Percentiles rank a stretch among this genome's conserved stretches.
Conservation (phyloP, 2,329 filamentous ascomycete genomes). For the Aspergillus luchuensis region DNA sequence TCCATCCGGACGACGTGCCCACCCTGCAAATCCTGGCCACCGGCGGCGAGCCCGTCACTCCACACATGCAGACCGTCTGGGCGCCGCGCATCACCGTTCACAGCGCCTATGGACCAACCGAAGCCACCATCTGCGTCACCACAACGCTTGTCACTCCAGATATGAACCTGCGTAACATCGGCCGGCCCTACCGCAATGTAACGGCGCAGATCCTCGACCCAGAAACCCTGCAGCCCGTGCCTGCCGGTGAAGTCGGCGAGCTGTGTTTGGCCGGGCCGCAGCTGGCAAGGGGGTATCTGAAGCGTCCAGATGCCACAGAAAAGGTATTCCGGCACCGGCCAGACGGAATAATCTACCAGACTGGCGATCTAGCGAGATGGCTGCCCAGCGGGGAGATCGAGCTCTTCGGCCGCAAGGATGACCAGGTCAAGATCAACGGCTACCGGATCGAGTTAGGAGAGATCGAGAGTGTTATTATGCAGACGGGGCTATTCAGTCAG, state of each 20-base stretch:
- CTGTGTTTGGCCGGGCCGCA: slow-evolving; percentile 19
- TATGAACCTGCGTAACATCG: slow-evolving; percentile 14
- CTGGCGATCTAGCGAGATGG: slow-evolving; percentile 25
- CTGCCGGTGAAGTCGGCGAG: slow-evolving; percentile 20
- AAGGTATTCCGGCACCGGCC: slow-evolving; percentile 9
- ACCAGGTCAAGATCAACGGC: slow-evolving; percentile 64
- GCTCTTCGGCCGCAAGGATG: slow-evolving; percentile 58
- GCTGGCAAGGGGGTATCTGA: slow-evolving; percentile 21
- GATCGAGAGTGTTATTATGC: slow-evolving; percentile 20
- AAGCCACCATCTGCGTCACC: slow-evolving; percentile 19
- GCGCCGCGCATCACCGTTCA: slow-evolving; percentile 9
- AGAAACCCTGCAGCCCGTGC: slow-evolving; percentile 12
- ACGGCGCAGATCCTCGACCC: slow-evolving; percentile 17
- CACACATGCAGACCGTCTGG: slow-evolving; percentile 14
- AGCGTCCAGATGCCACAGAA: slow-evolving; percentile 18
- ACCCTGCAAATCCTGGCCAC: neutral
- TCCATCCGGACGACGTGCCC: slow-evolving; percentile 2
- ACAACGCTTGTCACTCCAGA: slow-evolving; percentile 9
- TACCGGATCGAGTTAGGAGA: slow-evolving; percentile 60
- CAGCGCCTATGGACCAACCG: slow-evolving; percentile 24
- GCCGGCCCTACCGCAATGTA: slow-evolving; percentile 15
- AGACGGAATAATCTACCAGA: slow-evolving; percentile 15
- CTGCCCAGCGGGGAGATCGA: slow-evolving; percentile 21
- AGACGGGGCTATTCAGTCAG: slow-evolving; percentile 5
- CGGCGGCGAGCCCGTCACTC: slow-evolving; percentile 16